A percentile compares a stretch with the other conserved stretches of the same genome.
phyloP scores from a whole-genome alignment of 2,329 filamentous ascomycete genomes.

The Cercospora zeina region DNA sequence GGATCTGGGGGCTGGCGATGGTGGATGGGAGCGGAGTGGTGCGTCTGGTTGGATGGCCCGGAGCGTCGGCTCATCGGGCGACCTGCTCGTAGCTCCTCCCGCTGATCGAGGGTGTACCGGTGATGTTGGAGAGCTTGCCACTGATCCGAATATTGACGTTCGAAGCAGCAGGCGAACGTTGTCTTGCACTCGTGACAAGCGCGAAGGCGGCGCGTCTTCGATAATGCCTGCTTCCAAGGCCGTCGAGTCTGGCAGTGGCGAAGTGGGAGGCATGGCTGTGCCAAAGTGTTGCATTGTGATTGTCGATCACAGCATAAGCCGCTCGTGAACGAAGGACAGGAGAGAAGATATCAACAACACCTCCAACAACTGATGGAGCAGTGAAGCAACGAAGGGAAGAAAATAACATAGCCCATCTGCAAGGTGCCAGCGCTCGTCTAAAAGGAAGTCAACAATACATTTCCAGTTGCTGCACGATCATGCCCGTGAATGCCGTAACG shows the following conservation, averaged over 20 bases:
- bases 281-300: slow-evolving; percentile 23
- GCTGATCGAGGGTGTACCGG: slow-evolving; percentile 21
- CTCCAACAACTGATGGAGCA: slow-evolving; percentile 2
- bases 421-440: slow-evolving; percentile 23
- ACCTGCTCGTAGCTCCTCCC: neutral
- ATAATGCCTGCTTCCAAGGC: slow-evolving; percentile 40
- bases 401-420: slow-evolving; percentile 17
- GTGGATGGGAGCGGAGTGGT: slow-evolving; percentile 22
- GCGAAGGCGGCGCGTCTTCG: slow-evolving; percentile 34
- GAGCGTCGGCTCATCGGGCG: slow-evolving; percentile 11
- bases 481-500: slow-evolving; percentile 15
- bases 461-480: slow-evolving; percentile 12
- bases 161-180: slow-evolving; percentile 40
- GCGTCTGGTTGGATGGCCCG: slow-evolving; percentile 11
- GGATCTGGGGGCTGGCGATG: slow-evolving; percentile 8
- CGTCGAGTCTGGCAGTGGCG: slow-evolving; percentile 38
- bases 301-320: neutral
- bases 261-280: slow-evolving; percentile 20
- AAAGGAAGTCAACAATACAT: slow-evolving; percentile 20
- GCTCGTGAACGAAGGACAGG: slow-evolving; percentile 1
- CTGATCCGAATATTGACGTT: slow-evolving; percentile 34
- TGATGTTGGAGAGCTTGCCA: slow-evolving; percentile 28
- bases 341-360: slow-evolving; percentile 2
- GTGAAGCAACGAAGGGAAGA: slow-evolving; percentile 1
- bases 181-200: slow-evolving; percentile 37